Conservation (phyloP, 2,329 filamentous ascomycete genomes). For the Hirsutella rhossiliensis region DNA sequence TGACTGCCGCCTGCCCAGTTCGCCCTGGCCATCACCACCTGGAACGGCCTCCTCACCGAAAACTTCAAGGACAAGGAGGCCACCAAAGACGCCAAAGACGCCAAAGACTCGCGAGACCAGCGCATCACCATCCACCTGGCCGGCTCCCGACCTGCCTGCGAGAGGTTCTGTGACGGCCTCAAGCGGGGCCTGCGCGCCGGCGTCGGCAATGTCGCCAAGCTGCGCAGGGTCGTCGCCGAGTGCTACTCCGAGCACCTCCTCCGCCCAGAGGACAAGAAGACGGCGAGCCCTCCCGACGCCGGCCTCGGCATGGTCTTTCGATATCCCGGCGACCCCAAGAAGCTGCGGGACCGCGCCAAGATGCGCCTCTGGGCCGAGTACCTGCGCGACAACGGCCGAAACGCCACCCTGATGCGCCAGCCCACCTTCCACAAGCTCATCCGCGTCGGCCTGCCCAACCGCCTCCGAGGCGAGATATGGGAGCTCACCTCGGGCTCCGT, state of each 20-base stretch:
- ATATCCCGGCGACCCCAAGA: slow-evolving; percentile 90
- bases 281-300: slow-evolving; percentile 59
- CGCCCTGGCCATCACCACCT: slow-evolving; percentile 86
- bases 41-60: slow-evolving; percentile 62
- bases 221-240: slow-evolving; percentile 67
- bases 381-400: slow-evolving; percentile 86
- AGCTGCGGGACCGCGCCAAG: slow-evolving; percentile 88
- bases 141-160: slow-evolving; percentile 77
- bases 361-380: slow-evolving; percentile 98
- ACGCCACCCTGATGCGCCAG: slow-evolving; percentile 82
- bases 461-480: slow-evolving; percentile 89
- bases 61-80: slow-evolving; percentile 35
- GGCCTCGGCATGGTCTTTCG: slow-evolving; percentile 85
- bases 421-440: slow-evolving; percentile 98
- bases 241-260: slow-evolving; percentile 87
- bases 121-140: slow-evolving; percentile 86
- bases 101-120: slow-evolving; percentile 48
- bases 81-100: slow-evolving; percentile 30
- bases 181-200: slow-evolving; percentile 81
- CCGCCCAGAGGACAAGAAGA: slow-evolving; percentile 50
- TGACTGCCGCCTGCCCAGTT: slow-evolving; percentile 40
- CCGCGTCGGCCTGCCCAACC: slow-evolving; percentile 85
- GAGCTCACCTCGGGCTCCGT: slow-evolving; percentile 87
- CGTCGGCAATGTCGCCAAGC: slow-evolving; percentile 76
- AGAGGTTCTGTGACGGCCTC: slow-evolving; percentile 90